Base-by-base conservation (phyloP, 1,284 basidiomycete species). In the Coniferiporia weirii region DNA sequence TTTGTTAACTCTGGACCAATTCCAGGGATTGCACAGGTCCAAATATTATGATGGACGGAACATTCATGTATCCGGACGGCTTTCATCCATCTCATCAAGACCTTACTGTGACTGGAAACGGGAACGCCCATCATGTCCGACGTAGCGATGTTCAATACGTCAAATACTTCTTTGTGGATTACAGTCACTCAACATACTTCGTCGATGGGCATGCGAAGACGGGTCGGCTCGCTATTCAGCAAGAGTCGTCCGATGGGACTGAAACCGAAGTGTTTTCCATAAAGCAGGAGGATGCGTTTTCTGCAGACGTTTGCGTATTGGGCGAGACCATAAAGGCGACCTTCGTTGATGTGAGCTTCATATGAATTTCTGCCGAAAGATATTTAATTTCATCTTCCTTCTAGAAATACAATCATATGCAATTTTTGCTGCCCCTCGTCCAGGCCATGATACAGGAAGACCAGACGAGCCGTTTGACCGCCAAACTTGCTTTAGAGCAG, bases 21-120 rank as follows among this genome's bases (percentile, higher is more conserved):
- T 48, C 43, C 56, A 80, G 79, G 1, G 78, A 80, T 57, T 70
- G 70, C 50, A 70, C 71, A 54, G 17, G 44, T 3, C 46, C 64
- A n/a, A 78, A 78, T 54, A 67, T 77, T 45, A 73, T 77, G 73
- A 67, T 76, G 61, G 74, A 76, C 52, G 68, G 73, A 0, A 53
- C 36, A 6, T 54, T 61, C 15, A 57, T 74, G 48, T 71, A 67
- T 60, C 65, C 68, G 1, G 27, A 70, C 15, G 58, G 63, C 4
- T 71, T 63, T 51, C 71, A 74, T 60, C 72, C 72, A 6, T 35
- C 54, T 4, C 40, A 38, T 2, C 27, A 47, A 1, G 61, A 59
- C 65, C 58, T 3, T 65, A 70, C 48, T 62, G 59, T 13, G 2
- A 64, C 51, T 17, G 59, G 62, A 17, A 17, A 13, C 49, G 20